Evolutionary conservation across 2,329 filamentous ascomycete species (phyloP).

Genomic region (Pezizomycotina sp.): DNA sequence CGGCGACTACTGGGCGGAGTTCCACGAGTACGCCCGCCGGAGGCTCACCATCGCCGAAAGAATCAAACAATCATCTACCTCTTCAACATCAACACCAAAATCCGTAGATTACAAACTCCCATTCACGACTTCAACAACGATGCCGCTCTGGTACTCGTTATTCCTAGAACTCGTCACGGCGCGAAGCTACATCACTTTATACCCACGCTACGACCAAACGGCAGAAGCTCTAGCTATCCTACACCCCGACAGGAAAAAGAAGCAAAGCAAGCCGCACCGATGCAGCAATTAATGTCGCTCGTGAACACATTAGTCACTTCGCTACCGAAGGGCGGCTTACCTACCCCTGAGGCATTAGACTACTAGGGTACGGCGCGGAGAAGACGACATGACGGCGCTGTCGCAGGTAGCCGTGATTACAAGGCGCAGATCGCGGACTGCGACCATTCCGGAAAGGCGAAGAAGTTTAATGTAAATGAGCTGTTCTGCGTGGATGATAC

Average conservation of each 20-base stretch:
- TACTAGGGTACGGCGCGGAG: too few species aligned
- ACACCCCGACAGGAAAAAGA: conserved; percentile 49
- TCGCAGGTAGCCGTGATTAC: too few species aligned
- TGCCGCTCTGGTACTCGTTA: conserved; percentile 13
- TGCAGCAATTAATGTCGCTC: too few species aligned
- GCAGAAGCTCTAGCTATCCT: conserved; percentile 47
- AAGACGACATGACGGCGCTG: too few species aligned
- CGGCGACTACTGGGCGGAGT: conserved; percentile 70
- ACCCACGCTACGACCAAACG: conserved; percentile 48
- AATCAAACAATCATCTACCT: conserved; percentile 5
- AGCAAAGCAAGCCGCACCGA: too few species aligned
- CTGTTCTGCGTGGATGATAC: too few species aligned
- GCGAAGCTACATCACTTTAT: conserved; percentile 62
- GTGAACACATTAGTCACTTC: too few species aligned
- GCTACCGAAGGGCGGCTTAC: too few species aligned
- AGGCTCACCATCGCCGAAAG: conserved; percentile 31
- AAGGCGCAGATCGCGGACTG: too few species aligned
- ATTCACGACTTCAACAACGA: conserved; percentile 5
- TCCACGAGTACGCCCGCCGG: conserved; percentile 62
- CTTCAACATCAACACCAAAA: background rate
- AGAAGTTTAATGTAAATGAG: too few species aligned
- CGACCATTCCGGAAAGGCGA: too few species aligned
- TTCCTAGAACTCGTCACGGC: conserved; percentile 47
- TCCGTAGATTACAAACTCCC: conserved; percentile 9
- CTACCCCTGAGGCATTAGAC: too few species aligned